Evolutionary conservation across 1,284 basidiomycete species (phyloP), one percentile per base, ranked within the genome.

Genomic region (Tilletia caries): DNA sequence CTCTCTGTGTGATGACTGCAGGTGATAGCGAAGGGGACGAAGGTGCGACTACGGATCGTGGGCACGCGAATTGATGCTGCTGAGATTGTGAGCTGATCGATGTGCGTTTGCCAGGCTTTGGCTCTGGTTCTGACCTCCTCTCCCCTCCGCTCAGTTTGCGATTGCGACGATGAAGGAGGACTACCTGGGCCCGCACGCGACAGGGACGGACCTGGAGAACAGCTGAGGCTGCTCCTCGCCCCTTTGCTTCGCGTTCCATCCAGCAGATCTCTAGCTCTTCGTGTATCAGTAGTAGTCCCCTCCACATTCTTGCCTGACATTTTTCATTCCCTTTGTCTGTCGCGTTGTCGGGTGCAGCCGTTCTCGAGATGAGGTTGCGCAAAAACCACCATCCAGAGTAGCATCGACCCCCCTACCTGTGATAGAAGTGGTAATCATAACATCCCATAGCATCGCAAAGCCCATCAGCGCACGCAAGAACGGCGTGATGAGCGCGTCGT

Each of bases 61-160:
- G 95, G 95, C 34, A 96, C 94, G 34, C 89, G 95, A 79, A 92
- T 97, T 8, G 95, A 98, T 82, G 95, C 95, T 25, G 97, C 93
- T 32, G 95, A 98, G 84, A 97, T 98, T 64, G 74, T 77, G 65
- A 69, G 75, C 67, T 12, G 6, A 18, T n/a, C n/a, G 46, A 25
- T 33, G 2, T n/a, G 10, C 66, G 32, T 67, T 23, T 13, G 43
- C 46, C 20, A 50, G 33, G 33, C 52, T 15, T 43, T 44, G 2
- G 32, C 18, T 12, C 33, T 68, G 64, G 15, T 58, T 27, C 44
- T 18, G n/a, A 10, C 12, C n/a, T 27, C 67, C 52, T 10, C 34
- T 62, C n/a, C n/a, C 13, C 13, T 41, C 37, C 13, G 37, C 18
- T 43, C 62, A 75, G 74, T 82, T 82, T 64, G 79, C 80, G 12